Evolutionary conservation across 225 moss, liverwort and hornwort species (phyloP), one percentile per base, ranked within the genome.

Genomic region (Bryoerythrophyllum caledonicum): DNA sequence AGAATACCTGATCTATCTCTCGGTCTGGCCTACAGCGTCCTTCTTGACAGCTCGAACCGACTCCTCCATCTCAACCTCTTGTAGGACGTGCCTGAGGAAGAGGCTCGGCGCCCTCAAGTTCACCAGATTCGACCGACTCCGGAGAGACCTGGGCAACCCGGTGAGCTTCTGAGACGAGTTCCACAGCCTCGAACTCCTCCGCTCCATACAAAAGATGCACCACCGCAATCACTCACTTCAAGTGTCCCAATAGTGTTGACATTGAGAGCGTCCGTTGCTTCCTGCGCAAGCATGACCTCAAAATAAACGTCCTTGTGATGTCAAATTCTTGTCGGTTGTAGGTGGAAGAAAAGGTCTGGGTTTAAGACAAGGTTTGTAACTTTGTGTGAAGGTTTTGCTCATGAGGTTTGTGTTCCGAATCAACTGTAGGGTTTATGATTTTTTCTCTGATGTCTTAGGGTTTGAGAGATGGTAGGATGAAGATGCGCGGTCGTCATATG

Each of bases 1-100:
- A n/a, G n/a, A n/a, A n/a, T n/a, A n/a, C n/a, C n/a, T n/a, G 75
- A 86, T 78, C 86, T 83, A 86, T 46, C 2, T 26, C 23, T 81
- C 83, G 34, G 65, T 78, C 55, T 75, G 78, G 57, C 54, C 58
- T 7, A 35, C 28, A 3, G 67, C 78, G 7, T 19, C 51, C 68
- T 73, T 78, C 61, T 69, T 76, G 13, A 67, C 79, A 19, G 80
- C 77, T 25, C 74, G 72, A n/a, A 67, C 71, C 1, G 69, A 28
- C 34, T 86, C 82, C 55, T 51, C 77, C 86, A 80, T 82, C 17
- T 34, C 64, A 27, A 44, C 59, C 55, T 72, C 80, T 10, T 57
- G 65, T n/a, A n/a, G n/a, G 3, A 60, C 23, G 3, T 73, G 78
- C 20, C 71, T 55, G 60, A 81, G 63, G 26, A 67, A 37, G 53